A percentile compares a stretch with the other conserved stretches of the same genome.
Conservation (phyloP, 305 asterid genomes). For the Fraxinus angustifolia region DNA sequence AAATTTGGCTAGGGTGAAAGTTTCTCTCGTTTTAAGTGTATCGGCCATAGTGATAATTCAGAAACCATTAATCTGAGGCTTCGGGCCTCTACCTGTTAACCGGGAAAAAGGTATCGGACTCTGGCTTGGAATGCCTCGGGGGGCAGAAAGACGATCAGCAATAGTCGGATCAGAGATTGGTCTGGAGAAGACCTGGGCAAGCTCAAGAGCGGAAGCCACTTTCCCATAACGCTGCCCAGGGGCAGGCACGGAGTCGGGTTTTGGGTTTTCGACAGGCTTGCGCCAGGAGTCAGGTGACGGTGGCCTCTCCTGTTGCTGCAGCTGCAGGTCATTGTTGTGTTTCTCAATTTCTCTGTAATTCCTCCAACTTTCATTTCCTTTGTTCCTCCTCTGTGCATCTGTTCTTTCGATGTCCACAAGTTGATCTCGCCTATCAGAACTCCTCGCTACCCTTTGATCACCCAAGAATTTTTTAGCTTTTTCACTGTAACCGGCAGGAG, state of each 20-base stretch:
- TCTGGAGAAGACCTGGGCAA: slow-evolving; percentile 81
- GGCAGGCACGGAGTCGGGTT: slow-evolving; percentile 39
- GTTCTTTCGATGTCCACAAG: slow-evolving; percentile 48
- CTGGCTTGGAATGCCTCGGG: slow-evolving; percentile 50
- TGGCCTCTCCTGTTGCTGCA: slow-evolving; percentile 52
- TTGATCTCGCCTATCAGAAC: slow-evolving; percentile 57
- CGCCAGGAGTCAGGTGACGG: slow-evolving; percentile 95
- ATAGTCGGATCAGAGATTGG: slow-evolving; percentile 55
- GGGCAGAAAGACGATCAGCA: slow-evolving; percentile 50
- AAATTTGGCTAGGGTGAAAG: not conserved
- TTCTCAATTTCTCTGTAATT: slow-evolving; percentile 52
- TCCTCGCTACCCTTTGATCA: slow-evolving; percentile 43
- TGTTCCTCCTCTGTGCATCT: slow-evolving; percentile 57
- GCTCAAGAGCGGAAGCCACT: slow-evolving; percentile 89
- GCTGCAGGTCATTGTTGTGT: slow-evolving; percentile 36
- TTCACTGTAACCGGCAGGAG: slow-evolving; percentile 40
- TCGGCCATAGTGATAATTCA: slow-evolving; percentile 21
- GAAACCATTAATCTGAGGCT: slow-evolving; percentile 87
- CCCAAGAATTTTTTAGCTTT: slow-evolving; percentile 36
- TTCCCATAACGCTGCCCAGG: slow-evolving; percentile 53
- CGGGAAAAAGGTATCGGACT: slow-evolving; percentile 78
- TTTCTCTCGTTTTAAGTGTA: not conserved
- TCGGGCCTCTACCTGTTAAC: slow-evolving; percentile 58
- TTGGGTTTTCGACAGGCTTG: slow-evolving; percentile 57
- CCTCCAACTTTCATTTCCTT: slow-evolving; percentile 57